Percentiles rank a stretch among this genome's conserved stretches.
These are phyloP conservation scores for Globisporangium alternatum DNA, from an alignment of 352 stramenopile species.

Conservation along the genomic window DNA sequence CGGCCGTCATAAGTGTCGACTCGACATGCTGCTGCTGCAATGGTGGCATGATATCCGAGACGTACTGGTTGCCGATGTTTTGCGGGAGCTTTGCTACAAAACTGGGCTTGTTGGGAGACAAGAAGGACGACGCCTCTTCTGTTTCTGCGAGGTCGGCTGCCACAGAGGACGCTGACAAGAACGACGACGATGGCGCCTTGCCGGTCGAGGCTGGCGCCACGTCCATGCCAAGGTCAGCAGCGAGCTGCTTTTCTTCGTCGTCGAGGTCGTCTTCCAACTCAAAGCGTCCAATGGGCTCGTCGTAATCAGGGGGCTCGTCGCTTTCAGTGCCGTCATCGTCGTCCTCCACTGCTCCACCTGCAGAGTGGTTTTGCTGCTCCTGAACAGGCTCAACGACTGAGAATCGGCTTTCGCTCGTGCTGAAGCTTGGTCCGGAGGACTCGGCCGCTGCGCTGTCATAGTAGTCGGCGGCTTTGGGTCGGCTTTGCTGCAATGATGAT, in stretches of 20 bases:
- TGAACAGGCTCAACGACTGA: constrained; percentile 2
- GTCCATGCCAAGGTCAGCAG: neutral
- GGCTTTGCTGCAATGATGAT: neutral
- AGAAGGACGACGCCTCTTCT: constrained; percentile 37
- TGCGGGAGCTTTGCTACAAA: constrained; percentile 22
- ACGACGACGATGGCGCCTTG: neutral
- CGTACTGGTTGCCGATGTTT: constrained; percentile 3
- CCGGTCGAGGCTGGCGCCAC: neutral
- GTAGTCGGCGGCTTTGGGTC: neutral
- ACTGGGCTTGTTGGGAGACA: constrained; percentile 40
- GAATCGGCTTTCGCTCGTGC: neutral
- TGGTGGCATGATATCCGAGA: neutral
- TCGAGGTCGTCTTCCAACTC: neutral
- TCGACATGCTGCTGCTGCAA: neutral
- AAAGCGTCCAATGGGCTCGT: neutral
- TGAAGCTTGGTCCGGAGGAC: neutral
- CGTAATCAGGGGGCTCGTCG: neutral
- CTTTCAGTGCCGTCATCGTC: neutral
- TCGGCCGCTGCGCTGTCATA: neutral
- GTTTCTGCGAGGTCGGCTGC: neutral
- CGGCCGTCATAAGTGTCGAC: neutral
- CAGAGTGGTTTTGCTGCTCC: neutral
- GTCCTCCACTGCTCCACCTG: neutral
- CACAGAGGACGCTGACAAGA: neutral
- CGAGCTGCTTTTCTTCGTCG: neutral